These are phyloP conservation scores for Pythium pectinolyticum DNA, from an alignment of 352 stramenopile genomes.

Conservation along the genomic window DNA sequence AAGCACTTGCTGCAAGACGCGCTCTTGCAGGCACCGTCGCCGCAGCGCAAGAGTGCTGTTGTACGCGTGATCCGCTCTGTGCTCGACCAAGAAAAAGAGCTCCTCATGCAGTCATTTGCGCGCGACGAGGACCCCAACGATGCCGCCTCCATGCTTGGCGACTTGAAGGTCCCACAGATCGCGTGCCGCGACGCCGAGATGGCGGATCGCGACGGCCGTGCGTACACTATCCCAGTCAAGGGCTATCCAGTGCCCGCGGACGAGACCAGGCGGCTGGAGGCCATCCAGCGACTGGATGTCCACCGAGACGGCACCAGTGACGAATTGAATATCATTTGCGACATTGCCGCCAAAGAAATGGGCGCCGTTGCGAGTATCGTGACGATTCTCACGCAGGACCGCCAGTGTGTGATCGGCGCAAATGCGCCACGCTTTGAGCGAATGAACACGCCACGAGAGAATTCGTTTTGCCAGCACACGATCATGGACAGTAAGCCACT, in stretches of 20 bases:
- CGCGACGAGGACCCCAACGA: background rate
- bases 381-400: conserved; percentile 55
- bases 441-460: conserved; percentile 38
- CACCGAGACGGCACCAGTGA: conserved; percentile 36
- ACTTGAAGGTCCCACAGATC: background rate
- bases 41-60: conserved; percentile 2
- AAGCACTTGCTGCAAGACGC: conserved; percentile 19
- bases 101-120: too few relatives aligned
- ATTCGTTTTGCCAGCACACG: conserved; percentile 60
- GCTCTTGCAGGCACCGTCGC: conserved; percentile 3
- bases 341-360: conserved; percentile 44
- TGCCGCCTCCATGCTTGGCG: conserved; percentile 7
- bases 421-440: conserved; percentile 38
- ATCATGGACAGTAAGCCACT: conserved; percentile 60
- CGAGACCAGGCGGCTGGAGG: conserved; percentile 42
- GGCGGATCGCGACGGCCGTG: background rate
- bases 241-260: conserved; percentile 23
- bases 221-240: background rate
- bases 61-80: conserved; percentile 19
- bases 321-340: conserved; percentile 68
- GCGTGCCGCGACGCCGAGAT: background rate
- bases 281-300: conserved; percentile 33
- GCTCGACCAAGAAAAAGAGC: conserved; percentile 17
- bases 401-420: conserved; percentile 45
- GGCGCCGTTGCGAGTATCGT: conserved; percentile 39